Base-by-base conservation (phyloP, 2,329 filamentous ascomycete species). In the Colletotrichum eleusines region DNA sequence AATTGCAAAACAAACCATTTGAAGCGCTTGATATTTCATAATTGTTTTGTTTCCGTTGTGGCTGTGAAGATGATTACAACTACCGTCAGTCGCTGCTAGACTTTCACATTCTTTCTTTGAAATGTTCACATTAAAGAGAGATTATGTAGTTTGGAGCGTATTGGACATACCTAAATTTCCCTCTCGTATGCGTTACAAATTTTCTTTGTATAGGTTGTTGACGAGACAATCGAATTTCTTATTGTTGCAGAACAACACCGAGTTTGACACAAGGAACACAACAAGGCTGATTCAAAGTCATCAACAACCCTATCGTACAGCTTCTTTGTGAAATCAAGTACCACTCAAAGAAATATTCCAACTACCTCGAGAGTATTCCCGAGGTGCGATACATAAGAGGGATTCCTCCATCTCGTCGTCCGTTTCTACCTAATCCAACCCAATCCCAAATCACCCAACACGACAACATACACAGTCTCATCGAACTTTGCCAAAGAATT, bases 261-360 rank as follows among this genome's bases (percentile, higher is more conserved):
- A 55, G 20, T 23, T 2, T 7, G 6, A 16, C 31, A 35, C 53
- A 23, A 55, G 14, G n/a, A 23, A 35, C 5, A 23, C 3, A 54
- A 9, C 12, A 8, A 12, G 5, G 5, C 2, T 23, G 18, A 14
- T 23, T 16, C n/a, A 7, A 3, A 16, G 1, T 1, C 9, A 9
- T 23, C 4, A 8, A 55, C 2, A n/a, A 20, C n/a, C 2, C 14
- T 7, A 8, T 38, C 0, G 5, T 5, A 23, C 0, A 1, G 12
- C 3, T 3, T 12, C 53, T 55, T 38, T 55, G 31, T 55, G 11
- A 23, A 5, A 8, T 55, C n/a, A 9, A 8, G 1, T 16, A 9
- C 1, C 2, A 38, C 16, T 9, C 2, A 23, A 16, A 2, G n/a
- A 23, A 23, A 2, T 0, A 9, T 16, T 16, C 11, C 4, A 9